These are phyloP conservation scores for Kalmusia sp. DNA, from an alignment of 2,329 filamentous ascomycete genomes.

Conservation along the genomic window DNA sequence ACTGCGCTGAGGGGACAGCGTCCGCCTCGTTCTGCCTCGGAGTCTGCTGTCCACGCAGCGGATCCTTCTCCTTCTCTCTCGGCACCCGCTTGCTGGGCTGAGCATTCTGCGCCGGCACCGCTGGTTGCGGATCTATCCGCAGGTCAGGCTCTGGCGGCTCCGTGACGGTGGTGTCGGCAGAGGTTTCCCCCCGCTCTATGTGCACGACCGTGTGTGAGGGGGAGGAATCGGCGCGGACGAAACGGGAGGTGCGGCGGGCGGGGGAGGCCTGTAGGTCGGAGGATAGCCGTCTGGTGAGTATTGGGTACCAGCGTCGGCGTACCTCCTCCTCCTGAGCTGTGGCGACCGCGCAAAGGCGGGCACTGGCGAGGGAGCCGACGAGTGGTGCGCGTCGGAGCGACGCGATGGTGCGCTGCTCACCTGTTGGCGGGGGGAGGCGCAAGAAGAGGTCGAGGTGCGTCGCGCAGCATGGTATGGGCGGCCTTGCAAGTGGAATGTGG, in stretches of 20 bases:
- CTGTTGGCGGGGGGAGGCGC: constrained; percentile 43
- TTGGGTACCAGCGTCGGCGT: constrained; percentile 61
- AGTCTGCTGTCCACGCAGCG: constrained; percentile 15
- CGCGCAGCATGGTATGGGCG: constrained; percentile 43
- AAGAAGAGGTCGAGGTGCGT: constrained; percentile 38
- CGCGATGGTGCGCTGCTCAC: constrained; percentile 35
- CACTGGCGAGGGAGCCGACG: constrained; percentile 30
- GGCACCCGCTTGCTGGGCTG: constrained; percentile 15
- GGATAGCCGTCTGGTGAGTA: constrained; percentile 60
- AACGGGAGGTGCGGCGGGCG: constrained; percentile 13
- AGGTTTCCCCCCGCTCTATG: constrained; percentile 40
- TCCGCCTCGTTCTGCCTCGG: constrained; percentile 24
- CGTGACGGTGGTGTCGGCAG: constrained; percentile 39
- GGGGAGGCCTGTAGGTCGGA: constrained; percentile 47
- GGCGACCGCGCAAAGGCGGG: constrained; percentile 31
- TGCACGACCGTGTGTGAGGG: constrained; percentile 23
- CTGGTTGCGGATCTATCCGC: constrained; percentile 43
- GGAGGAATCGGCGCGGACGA: constrained; percentile 10
- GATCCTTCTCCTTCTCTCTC: constrained; percentile 19
- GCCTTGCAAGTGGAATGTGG: constrained; percentile 38
- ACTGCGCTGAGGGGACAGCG: constrained; percentile 19
- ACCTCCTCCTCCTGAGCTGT: constrained; percentile 40
- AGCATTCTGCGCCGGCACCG: constrained; percentile 26
- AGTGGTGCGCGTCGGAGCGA: constrained; percentile 35
- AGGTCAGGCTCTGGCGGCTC: constrained; percentile 44